Conservation (phyloP, 495 filamentous ascomycete species). For the Cercophora samala region DNA sequence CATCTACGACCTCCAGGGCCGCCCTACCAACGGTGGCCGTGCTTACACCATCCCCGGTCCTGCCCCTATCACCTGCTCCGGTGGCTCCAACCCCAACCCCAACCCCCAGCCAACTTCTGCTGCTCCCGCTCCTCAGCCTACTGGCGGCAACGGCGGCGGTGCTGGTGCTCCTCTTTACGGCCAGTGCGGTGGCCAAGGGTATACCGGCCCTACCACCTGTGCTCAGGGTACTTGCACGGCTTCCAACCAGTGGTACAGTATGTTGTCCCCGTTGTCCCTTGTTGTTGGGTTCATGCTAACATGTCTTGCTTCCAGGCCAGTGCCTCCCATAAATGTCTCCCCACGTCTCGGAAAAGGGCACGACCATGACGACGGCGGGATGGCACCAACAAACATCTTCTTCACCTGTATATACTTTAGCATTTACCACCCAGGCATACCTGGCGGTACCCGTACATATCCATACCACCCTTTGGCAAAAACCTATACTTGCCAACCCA, state of each 20-base stretch:
- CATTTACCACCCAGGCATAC: background rate
- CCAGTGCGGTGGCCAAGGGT: conserved; percentile 32
- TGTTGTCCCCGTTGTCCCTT: conserved; percentile 1
- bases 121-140: conserved; percentile 4
- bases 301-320: conserved; percentile 9
- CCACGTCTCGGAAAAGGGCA: background rate
- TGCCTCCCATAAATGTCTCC: conserved; percentile 15
- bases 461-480: background rate
- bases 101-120: conserved; percentile 3
- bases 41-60: conserved; percentile 45
- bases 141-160: conserved; percentile 1
- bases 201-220: conserved; percentile 26
- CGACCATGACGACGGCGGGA: background rate
- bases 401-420: conserved; percentile 8
- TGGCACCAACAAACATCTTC: background rate
- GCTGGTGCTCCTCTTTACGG: conserved; percentile 23
- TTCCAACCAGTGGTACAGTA: conserved; percentile 30
- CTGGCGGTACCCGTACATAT: background rate
- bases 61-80: conserved; percentile 33
- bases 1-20: conserved; percentile 42
- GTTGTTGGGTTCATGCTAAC: background rate
- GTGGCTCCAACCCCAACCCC: conserved; percentile 17
- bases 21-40: conserved; percentile 36
- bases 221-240: conserved; percentile 29
- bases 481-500: background rate